phyloP scores from a whole-genome alignment of 495 filamentous ascomycete species.

The Usnea hakonensis region DNA sequence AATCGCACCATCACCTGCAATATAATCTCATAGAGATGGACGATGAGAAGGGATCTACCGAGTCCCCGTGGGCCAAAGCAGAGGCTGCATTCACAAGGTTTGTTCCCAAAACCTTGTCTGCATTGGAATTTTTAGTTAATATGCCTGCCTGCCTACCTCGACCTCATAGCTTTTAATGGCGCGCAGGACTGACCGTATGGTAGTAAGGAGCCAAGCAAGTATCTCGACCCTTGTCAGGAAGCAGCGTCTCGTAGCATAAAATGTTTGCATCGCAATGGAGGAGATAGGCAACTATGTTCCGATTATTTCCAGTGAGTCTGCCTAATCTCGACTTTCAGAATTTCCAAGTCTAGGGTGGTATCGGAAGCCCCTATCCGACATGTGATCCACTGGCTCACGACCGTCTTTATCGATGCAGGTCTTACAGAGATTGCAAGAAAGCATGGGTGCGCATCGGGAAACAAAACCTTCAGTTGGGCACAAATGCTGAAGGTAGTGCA shows the following conservation, averaged over 20 bases:
- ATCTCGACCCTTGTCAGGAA: constrained; percentile 89
- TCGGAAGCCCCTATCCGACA: constrained; percentile 4
- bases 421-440: constrained; percentile 91
- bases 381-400: constrained; percentile 3
- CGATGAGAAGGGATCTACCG: constrained; percentile 1
- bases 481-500: constrained; percentile 22
- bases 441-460: constrained; percentile 56
- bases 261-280: constrained; percentile 80
- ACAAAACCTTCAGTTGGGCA: neutral
- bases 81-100: constrained; percentile 22
- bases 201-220: constrained; percentile 79
- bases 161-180: neutral
- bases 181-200: constrained; percentile 8
- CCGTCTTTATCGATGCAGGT: constrained; percentile 41
- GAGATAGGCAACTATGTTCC: constrained; percentile 74
- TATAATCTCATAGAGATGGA: constrained; percentile 8
- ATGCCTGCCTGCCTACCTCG: neutral
- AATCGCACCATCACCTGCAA: neutral
- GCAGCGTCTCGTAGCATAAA: constrained; percentile 78
- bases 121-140: neutral
- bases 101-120: neutral
- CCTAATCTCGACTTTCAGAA: neutral
- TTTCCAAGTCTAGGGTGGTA: constrained; percentile 3
- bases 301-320: constrained; percentile 85
- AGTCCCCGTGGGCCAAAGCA: constrained; percentile 22